Base-by-base conservation (phyloP, 371 early-diverging fungal species). In the Lichtheimia corymbifera region DNA sequence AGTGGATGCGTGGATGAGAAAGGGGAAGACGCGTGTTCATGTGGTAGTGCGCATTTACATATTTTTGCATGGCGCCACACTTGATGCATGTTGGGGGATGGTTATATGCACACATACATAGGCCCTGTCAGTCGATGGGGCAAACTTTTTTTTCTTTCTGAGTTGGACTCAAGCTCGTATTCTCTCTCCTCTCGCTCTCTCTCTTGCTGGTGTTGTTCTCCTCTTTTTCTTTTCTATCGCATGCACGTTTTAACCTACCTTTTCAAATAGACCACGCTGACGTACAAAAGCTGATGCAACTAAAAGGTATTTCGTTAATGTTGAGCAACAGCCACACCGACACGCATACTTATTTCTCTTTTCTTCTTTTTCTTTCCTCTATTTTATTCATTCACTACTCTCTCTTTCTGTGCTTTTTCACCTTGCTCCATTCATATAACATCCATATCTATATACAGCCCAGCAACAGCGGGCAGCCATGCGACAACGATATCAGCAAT, bases 401-500 rank as follows among this genome's bases (percentile, higher is more conserved):
- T 47, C 2, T 15, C 5, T 11, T 17, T 11, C 11, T 5, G n/a
- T n/a, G n/a, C 11, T 17, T 47, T 47, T 15, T 5, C 45, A 18
- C 47, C 47, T 43, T 47, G 22, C 22, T 47, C n/a, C 45, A 45
- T 45, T n/a, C n/a, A 14, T 5, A 45, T 25, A 9, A 20, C 22
- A 22, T 42, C 28, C 27, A 40, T 53, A 15, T 14, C 27, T 53
- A 22, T 15, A 53, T 17, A 30, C 20, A 44, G 45, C 45, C 41
- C 58, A 58, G 43, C 64, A 58, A 53, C 58, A 58, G 50, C 44
- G 52, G 13, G 27, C 63, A 45, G 56, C 61, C 13, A 43, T 63
- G 22, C 60, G 55, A 20, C 63, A 64, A 47, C 62, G 61, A 58
- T 64, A 63, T 59, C 67, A 55, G 42, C 67, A 67, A 57, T 67